Conservation (phyloP, 1,284 basidiomycete genomes). For the Ustilago esculenta region DNA sequence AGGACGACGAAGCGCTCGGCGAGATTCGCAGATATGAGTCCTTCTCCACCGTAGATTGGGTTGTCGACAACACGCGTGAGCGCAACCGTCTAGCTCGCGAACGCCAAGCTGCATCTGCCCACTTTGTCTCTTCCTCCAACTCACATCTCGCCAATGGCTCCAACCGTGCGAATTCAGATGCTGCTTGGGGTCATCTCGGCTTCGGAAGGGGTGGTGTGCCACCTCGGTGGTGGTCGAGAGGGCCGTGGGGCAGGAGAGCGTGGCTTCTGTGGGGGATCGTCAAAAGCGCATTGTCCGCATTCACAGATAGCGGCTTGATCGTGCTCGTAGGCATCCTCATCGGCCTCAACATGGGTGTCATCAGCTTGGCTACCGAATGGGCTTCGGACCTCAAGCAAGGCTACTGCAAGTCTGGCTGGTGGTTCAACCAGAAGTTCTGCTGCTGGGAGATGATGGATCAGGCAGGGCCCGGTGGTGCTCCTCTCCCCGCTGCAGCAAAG, state of each 20-base stretch:
- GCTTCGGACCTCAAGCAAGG: slow-evolving; percentile 97
- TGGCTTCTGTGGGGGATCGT: slow-evolving; percentile 53
- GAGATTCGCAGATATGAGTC: slow-evolving; percentile 59
- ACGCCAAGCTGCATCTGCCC: slow-evolving; percentile 42
- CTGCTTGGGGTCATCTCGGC: slow-evolving; percentile 35
- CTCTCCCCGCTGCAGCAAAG: slow-evolving; percentile 43
- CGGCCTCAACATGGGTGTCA: slow-evolving; percentile 90
- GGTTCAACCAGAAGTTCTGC: slow-evolving; percentile 97
- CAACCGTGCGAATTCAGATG: slow-evolving; percentile 26
- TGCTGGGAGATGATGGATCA: slow-evolving; percentile 79
- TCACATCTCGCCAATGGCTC: slow-evolving; percentile 48
- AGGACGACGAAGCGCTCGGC: slow-evolving; percentile 60
- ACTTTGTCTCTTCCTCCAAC: slow-evolving; percentile 45
- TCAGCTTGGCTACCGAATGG: slow-evolving; percentile 97
- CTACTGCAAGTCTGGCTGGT: slow-evolving; percentile 96
- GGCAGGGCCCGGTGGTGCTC: slow-evolving; percentile 57
- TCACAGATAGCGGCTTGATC: slow-evolving; percentile 62
- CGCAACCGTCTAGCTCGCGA: slow-evolving; percentile 58
- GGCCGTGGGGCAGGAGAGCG: slow-evolving; percentile 36
- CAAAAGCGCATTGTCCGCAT: slow-evolving; percentile 46
- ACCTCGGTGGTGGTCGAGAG: slow-evolving; percentile 49
- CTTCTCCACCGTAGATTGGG: slow-evolving; percentile 65
- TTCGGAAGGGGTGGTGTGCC: slow-evolving; percentile 39
- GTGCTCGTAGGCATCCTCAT: slow-evolving; percentile 78
- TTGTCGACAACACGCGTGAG: slow-evolving; percentile 64